Evolutionary conservation across 129 eudicot species (phyloP), one percentile per base, ranked within the genome.

Genomic region (Tagetes erecta): DNA sequence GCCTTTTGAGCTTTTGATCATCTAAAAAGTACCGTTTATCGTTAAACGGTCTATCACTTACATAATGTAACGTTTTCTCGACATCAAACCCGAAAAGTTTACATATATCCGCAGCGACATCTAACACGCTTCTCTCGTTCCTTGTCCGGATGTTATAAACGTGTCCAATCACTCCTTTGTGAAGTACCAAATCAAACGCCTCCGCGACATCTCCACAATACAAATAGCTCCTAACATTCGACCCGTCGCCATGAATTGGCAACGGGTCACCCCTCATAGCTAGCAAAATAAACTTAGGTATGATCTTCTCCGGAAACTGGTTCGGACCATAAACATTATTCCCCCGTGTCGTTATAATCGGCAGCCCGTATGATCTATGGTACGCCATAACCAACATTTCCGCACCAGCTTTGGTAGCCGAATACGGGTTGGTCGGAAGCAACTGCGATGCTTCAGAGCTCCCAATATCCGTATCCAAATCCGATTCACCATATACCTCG

Each of bases 341-440:
- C 74, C 87, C 90, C 10, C 87, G 49, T 10, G 87, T 86, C 11
- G 81, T 86, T 1, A 86, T 86, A 1, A 73, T 75, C 0, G 90
- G 90, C 1, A 86, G 45, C 36, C 83, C 87, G 14, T 82, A 86
- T 6, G 90, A 86, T 11, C 90, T 64, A 39, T 76, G 76, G 50
- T 86, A 86, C 1, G 87, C 90, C 90, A 83, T 76, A 12, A 86
- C 90, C 57, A 85, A 73, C 89, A 82, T 85, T 39, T 85, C 86
- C 0, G 89, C 89, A 30, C 84, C 89, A 0, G 86, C 90, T 73
- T 86, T 86, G 4, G 90, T 75, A 46, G 90, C 90, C 13, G 87
- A 86, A 60, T 83, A 86, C 20, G 90, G 87, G 56, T 86, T 86
- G 5, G 90, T 86, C 2, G 90, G 87, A 55, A 82, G 85, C 58